Evolutionary conservation across 805 yeast species (phyloP), one percentile per base, ranked within the genome.

Genomic region (Teunomyces barrocoloradensis): DNA sequence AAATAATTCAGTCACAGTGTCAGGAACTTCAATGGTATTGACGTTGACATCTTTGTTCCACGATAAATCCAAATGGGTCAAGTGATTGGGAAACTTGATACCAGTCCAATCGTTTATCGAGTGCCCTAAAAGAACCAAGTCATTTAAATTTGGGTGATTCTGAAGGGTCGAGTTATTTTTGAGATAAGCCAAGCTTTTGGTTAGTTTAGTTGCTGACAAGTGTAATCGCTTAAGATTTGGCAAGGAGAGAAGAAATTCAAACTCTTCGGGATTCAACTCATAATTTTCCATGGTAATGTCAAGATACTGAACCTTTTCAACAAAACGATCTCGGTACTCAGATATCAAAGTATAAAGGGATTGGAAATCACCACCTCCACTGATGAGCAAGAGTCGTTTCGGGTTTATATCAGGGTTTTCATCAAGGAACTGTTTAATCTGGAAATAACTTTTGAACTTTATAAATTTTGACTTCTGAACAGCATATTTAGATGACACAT

Each of bases 51-150:
- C 46, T 2, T 57, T 51, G 25, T 57, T 57, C 76, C 76, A 71
- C 9, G 75, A 70, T n/a, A 63, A 42, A 46, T 70, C 75, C 32
- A 71, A 48, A 39, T 63, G 63, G 10, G 41, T 46, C 29, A 69
- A 51, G 21, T 44, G 53, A 0, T 48, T 45, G 0, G 75, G 75
- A n/a, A 69, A 55, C 3, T 15, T 21, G 10, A 61, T 53, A 3
- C 44, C 47, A 0, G 61, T 45, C 75, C 75, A 71, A 40, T 63
- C 49, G 5, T 48, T 42, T 3, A 66, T 55, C 5, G 56, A 57
- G 46, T 69, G 74, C 5, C 69, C 73, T 45, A 71, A 56, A 13
- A 68, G 54, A 3, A 68, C 63, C 28, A 71, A 39, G n/a, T 61
- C 60, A 10, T 58, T 48, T 32, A 70, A 46, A 6, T 53, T 4